Conservation (phyloP, 768 basidiomycete species). For the Harrya chromipes region DNA sequence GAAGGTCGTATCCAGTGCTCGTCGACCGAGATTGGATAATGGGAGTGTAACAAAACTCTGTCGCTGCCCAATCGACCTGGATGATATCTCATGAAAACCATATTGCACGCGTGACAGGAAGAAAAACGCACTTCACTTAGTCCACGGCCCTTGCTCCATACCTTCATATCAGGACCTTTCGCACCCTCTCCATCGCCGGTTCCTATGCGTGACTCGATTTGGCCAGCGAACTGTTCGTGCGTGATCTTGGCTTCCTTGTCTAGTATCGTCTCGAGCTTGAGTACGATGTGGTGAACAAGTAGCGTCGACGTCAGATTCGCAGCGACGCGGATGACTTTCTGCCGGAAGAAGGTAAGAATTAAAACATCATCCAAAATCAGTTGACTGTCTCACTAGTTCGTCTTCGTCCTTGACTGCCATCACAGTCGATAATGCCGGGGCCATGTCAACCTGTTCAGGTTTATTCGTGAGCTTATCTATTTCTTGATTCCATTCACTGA, state of each 20-base stretch:
- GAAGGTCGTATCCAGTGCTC: constrained; percentile 81
- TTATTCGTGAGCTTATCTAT: constrained; percentile 52
- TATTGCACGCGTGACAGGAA: neutral
- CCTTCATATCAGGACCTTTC: constrained; percentile 88
- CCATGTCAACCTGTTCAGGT: constrained; percentile 79
- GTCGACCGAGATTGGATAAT: constrained; percentile 94
- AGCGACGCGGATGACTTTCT: constrained; percentile 80
- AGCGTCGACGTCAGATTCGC: constrained; percentile 81
- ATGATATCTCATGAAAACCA: constrained; percentile 6
- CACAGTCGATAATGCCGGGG: constrained; percentile 67
- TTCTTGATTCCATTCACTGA: constrained; percentile 79
- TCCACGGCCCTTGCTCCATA: constrained; percentile 81
- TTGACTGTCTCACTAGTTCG: constrained; percentile 65
- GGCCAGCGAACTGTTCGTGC: constrained; percentile 80
- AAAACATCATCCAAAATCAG: neutral
- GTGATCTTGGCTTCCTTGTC: constrained; percentile 90
- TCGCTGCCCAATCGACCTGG: constrained; percentile 85
- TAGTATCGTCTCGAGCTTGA: constrained; percentile 85
- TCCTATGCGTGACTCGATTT: constrained; percentile 86
- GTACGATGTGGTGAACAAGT: constrained; percentile 79
- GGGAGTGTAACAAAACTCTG: constrained; percentile 93
- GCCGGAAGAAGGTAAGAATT: constrained; percentile 10
- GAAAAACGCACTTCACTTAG: constrained; percentile 68
- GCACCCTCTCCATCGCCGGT: constrained; percentile 59
- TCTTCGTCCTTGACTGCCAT: constrained; percentile 91